Percentiles rank a stretch among this genome's conserved stretches.
phyloP scores from a whole-genome alignment of 106 monocot species.

The Vanilla planifolia region DNA sequence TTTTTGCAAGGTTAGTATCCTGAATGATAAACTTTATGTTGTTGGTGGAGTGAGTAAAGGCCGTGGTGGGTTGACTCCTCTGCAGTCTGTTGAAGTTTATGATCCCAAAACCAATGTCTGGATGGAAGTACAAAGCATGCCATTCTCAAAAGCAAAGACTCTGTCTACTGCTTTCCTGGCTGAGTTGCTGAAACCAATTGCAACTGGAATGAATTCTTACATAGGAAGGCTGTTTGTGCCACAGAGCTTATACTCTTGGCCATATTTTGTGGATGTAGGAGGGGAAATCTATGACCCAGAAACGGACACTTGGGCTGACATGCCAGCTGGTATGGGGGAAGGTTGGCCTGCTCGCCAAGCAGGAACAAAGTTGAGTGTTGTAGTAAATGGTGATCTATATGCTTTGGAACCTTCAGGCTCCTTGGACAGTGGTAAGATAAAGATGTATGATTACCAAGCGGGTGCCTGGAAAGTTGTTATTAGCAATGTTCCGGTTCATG shows the following conservation, averaged over 20 bases:
- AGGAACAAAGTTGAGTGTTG: conserved; percentile 75
- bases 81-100: conserved; percentile 78
- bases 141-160: conserved; percentile 52
- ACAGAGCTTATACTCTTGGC: conserved; percentile 84
- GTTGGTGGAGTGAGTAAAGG: conserved; percentile 69
- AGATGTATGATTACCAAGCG: conserved; percentile 54
- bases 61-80: conserved; percentile 52
- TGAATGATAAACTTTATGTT: conserved; percentile 78
- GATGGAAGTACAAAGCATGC: conserved; percentile 60
- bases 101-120: conserved; percentile 62
- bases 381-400: conserved; percentile 68
- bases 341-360: conserved; percentile 94
- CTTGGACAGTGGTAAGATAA: conserved; percentile 58
- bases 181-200: conserved; percentile 80
- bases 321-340: conserved; percentile 93
- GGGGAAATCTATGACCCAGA: conserved; percentile 86
- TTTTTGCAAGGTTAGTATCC: conserved; percentile 67
- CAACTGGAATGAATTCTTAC: conserved; percentile 82
- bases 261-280: conserved; percentile 78
- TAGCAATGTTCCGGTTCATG: conserved; percentile 46
- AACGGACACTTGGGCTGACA: conserved; percentile 56
- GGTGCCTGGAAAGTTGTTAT: conserved; percentile 68
- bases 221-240: conserved; percentile 65
- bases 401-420: conserved; percentile 68
- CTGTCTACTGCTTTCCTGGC: conserved; percentile 71